Evolutionary conservation across 176 grass and related monocot genomes (phyloP), one percentile per base, ranked within the genome.

Genomic region (Avena insularis): DNA sequence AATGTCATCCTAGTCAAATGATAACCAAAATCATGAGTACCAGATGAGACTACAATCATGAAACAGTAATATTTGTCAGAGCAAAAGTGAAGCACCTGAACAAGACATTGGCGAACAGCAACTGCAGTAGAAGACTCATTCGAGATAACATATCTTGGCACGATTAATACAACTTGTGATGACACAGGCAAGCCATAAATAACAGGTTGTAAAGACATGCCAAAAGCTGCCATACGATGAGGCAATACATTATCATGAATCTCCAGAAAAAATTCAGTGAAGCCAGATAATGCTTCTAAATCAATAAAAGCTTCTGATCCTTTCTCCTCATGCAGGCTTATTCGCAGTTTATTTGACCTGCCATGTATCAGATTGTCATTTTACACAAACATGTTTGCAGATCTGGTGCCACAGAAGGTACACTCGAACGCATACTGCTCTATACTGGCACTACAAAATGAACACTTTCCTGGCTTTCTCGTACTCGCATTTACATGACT

Each of bases 131-230:
- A 61, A 64, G 94, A 97, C 56, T 92, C 90, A 72, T 97, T 97
- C 57, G 88, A 89, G 78, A 97, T 57, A 85, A 94, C 79, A 84
- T 97, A 97, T 88, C 92, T 97, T 77, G 94, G 92, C 65, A 87
- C 90, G 73, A 97, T 90, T 84, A 81, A 38, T 86, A 97, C 76
- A 60, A 94, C 75, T 82, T 94, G 90, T 50, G 92, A 93, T 65
- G 85, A 90, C 75, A 97, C 78, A 88, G 68, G 79, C 27, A 84
- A 71, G 66, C 73, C 76, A 75, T 79, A 67, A 59, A 51, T 27
- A 82, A 80, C 77, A 51, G 90, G 92, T 82, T 91, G 81, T 57
- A 97, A 87, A 75, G 86, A 92, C 71, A 97, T 67, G 76, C 87
- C 94, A 75, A 97, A 89, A 78, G 88, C 87, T 54, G 83, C 90